Percentiles rank a stretch among this genome's conserved stretches.
phyloP scores from a whole-genome alignment of 495 filamentous ascomycete species.

The Penicillium subrubescens region DNA sequence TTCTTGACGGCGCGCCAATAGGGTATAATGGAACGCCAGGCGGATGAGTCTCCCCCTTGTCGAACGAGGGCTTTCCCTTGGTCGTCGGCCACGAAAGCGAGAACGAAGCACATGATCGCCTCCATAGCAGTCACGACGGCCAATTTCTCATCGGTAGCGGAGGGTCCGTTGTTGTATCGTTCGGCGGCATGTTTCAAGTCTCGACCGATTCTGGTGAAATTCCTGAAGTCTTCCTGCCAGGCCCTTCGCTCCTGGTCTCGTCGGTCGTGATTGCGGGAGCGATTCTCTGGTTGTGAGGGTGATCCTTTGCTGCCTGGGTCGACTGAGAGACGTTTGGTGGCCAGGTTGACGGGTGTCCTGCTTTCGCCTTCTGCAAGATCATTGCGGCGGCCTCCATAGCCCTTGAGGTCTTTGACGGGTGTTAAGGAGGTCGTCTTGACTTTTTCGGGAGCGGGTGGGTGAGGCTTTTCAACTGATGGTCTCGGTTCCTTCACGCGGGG shows the following conservation, averaged over 20 bases:
- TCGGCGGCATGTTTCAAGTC: slow-evolving; percentile 54
- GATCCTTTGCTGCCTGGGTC: slow-evolving; percentile 35
- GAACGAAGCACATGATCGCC: slow-evolving; percentile 51
- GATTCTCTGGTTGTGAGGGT: slow-evolving; percentile 30
- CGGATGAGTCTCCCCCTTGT: slow-evolving; percentile 41
- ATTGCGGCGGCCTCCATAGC: slow-evolving; percentile 25
- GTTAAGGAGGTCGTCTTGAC: slow-evolving; percentile 30
- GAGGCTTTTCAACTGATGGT: slow-evolving; percentile 29
- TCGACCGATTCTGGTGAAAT: slow-evolving; percentile 43
- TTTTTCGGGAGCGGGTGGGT: slow-evolving; percentile 29
- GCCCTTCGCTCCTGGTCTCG: slow-evolving; percentile 40
- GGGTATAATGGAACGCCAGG: slow-evolving; percentile 53
- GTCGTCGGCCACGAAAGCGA: slow-evolving; percentile 52
- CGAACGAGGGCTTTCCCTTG: slow-evolving; percentile 38
- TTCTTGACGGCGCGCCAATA: slow-evolving; percentile 49
- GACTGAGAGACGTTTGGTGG: slow-evolving; percentile 28
- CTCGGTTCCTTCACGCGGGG: slow-evolving; percentile 27
- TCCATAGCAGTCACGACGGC: slow-evolving; percentile 50
- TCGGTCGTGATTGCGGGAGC: slow-evolving; percentile 39
- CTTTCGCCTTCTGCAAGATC: slow-evolving; percentile 33
- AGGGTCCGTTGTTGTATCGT: slow-evolving; percentile 35
- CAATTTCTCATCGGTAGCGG: slow-evolving; percentile 39
- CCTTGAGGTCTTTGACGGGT: slow-evolving; percentile 36
- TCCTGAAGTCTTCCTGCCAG: slow-evolving; percentile 51
- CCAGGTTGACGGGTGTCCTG: slow-evolving; percentile 30